Evolutionary conservation across 108 stramenopile genomes (phyloP).

Genomic region (Nitzschia inconspicua): DNA sequence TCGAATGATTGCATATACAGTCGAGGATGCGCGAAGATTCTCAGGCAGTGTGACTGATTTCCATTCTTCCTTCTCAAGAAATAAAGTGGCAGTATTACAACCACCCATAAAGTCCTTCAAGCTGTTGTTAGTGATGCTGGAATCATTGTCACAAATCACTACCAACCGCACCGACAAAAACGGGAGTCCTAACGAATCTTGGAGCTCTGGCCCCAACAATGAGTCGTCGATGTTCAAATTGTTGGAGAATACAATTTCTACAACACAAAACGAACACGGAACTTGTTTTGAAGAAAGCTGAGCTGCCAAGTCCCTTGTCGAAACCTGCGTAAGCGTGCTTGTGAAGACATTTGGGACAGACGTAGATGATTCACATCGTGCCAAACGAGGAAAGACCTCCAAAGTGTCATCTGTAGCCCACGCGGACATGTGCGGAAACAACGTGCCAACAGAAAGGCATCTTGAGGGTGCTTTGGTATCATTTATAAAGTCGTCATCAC

Average conservation of each 20-base stretch:
- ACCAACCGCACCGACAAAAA: background rate
- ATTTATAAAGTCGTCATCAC: conserved; percentile 5
- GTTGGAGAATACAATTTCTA: background rate
- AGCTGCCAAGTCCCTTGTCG: conserved; percentile 31
- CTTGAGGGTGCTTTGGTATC: conserved; percentile 48
- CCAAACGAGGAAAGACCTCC: conserved; percentile 2
- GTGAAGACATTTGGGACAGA: background rate
- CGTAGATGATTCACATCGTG: background rate
- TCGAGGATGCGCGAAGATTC: no score
- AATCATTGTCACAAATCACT: background rate
- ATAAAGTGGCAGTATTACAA: no score
- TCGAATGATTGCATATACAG: conserved; percentile 43
- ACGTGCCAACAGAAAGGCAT: conserved; percentile 39
- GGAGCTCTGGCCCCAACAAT: background rate
- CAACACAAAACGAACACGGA: conserved; percentile 21
- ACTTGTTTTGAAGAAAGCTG: conserved; percentile 9
- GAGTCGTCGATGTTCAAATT: background rate
- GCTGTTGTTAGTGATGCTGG: background rate
- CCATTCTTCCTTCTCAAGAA: no score
- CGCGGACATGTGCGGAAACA: conserved; percentile 59
- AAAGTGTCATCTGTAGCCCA: conserved; percentile 15
- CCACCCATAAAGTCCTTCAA: no score
- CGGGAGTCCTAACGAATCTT: background rate
- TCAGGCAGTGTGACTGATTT: no score
- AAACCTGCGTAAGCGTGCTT: background rate